These are phyloP conservation scores for Colletotrichum neosansevieriae DNA, from an alignment of 2,329 filamentous ascomycete genomes.

Conservation along the genomic window DNA sequence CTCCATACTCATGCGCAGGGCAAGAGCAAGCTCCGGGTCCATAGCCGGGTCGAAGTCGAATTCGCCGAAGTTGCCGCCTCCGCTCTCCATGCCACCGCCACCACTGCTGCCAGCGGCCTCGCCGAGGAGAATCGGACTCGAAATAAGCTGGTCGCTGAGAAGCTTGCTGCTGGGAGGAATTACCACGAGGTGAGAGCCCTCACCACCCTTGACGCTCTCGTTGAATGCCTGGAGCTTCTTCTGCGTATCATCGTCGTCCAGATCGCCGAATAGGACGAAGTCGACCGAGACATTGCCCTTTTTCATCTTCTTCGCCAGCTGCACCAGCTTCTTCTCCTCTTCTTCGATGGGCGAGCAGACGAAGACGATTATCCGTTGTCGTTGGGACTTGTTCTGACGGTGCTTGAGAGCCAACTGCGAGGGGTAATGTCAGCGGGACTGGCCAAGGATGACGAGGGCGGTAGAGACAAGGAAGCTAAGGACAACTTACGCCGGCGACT, in stretches of 20 bases:
- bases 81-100: slow-evolving; percentile 65
- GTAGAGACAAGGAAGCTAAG: not conserved
- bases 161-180: slow-evolving; percentile 92
- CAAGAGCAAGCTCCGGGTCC: slow-evolving; percentile 94
- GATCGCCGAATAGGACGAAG: slow-evolving; percentile 93
- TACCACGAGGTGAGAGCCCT: slow-evolving; percentile 91
- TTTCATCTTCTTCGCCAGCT: slow-evolving; percentile 98
- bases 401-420: slow-evolving; percentile 92
- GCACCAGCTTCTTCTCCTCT: slow-evolving; percentile 87
- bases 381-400: slow-evolving; percentile 96
- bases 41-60: slow-evolving; percentile 92
- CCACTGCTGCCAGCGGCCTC: slow-evolving; percentile 71
- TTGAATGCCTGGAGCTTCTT: slow-evolving; percentile 97
- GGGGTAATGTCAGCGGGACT: slow-evolving; percentile 41
- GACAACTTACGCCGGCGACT: slow-evolving; percentile 83
- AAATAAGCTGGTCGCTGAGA: slow-evolving; percentile 90
- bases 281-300: slow-evolving; percentile 96
- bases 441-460: slow-evolving; percentile 19
- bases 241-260: slow-evolving; percentile 87
- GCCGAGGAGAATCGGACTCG: slow-evolving; percentile 89
- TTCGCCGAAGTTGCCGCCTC: slow-evolving; percentile 72
- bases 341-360: slow-evolving; percentile 93
- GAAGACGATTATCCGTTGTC: slow-evolving; percentile 97
- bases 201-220: slow-evolving; percentile 89
- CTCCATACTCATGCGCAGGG: slow-evolving; percentile 96